Percentiles rank a stretch among this genome's conserved stretches.
Conservation (phyloP, 1,139 yeast species). For the Entelexis sorbosivorans region DNA sequence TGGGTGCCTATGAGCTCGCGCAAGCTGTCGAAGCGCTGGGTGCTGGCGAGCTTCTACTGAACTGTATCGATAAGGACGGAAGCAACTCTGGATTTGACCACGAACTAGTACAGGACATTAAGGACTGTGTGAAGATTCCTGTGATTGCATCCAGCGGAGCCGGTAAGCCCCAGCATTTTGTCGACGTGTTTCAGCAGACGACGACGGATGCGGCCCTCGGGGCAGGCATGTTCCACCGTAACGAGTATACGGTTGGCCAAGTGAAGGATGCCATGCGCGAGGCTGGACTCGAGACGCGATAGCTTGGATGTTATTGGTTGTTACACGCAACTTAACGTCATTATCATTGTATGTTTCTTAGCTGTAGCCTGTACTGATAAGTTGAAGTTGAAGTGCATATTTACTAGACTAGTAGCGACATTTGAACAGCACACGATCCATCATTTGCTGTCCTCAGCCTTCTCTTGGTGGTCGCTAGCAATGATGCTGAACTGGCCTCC, state of each 20-base stretch:
- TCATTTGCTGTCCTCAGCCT: neutral
- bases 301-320: neutral
- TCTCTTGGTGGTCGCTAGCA: conserved; percentile 42
- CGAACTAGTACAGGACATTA: conserved; percentile 69
- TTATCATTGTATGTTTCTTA: too few species aligned
- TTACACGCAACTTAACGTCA: too few species aligned
- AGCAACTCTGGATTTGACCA: conserved; percentile 85
- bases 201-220: conserved; percentile 93
- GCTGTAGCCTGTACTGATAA: too few species aligned
- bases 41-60: conserved; percentile 88
- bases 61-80: conserved; percentile 94
- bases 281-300: conserved; percentile 33
- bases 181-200: conserved; percentile 70
- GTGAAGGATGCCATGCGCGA: conserved; percentile 57
- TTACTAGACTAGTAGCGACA: too few species aligned
- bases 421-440: too few species aligned
- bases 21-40: conserved; percentile 84
- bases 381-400: too few species aligned
- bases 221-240: conserved; percentile 95
- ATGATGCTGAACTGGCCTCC: conserved; percentile 93
- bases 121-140: conserved; percentile 66
- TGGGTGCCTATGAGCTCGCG: conserved; percentile 85
- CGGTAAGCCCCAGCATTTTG: conserved; percentile 81
- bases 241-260: conserved; percentile 74
- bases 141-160: conserved; percentile 98